These are phyloP conservation scores for Colletotrichum lini DNA, from an alignment of 2,329 filamentous ascomycete genomes.

Conservation along the genomic window DNA sequence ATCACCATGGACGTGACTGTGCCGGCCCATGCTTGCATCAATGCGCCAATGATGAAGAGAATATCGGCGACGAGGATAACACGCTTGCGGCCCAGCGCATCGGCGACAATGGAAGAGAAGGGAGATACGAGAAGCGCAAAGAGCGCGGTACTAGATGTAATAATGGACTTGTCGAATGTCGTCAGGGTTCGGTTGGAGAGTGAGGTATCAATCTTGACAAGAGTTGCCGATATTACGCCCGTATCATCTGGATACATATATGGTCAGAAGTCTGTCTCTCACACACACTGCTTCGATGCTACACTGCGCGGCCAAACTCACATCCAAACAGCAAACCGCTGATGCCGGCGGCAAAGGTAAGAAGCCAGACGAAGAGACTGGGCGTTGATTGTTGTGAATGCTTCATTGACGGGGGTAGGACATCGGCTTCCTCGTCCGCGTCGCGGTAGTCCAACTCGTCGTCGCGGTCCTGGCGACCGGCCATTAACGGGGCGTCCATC, in stretches of 20 bases:
- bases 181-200: conserved; percentile 71
- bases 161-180: conserved; percentile 77
- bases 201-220: conserved; percentile 74
- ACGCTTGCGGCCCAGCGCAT: conserved; percentile 71
- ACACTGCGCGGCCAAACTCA: conserved; percentile 53
- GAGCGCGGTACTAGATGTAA: conserved; percentile 78
- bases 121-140: conserved; percentile 76
- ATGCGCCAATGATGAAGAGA: conserved; percentile 78
- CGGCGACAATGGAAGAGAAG: conserved; percentile 75
- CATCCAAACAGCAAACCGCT: conserved; percentile 79
- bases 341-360: conserved; percentile 76
- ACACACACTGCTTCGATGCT: background rate
- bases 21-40: conserved; percentile 72
- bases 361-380: conserved; percentile 70
- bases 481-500: conserved; percentile 41
- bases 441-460: conserved; percentile 45
- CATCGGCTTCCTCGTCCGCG: conserved; percentile 47
- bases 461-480: conserved; percentile 48
- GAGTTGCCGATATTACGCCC: conserved; percentile 77
- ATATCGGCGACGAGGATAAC: conserved; percentile 75
- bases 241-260: conserved; percentile 67
- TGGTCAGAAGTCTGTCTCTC: conserved; percentile 17
- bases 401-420: conserved; percentile 40
- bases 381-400: conserved; percentile 47
- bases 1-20: conserved; percentile 76